Evolutionary conservation across 371 early-diverging fungal genomes (phyloP).

Genomic region (Sporodiniella umbellata): DNA sequence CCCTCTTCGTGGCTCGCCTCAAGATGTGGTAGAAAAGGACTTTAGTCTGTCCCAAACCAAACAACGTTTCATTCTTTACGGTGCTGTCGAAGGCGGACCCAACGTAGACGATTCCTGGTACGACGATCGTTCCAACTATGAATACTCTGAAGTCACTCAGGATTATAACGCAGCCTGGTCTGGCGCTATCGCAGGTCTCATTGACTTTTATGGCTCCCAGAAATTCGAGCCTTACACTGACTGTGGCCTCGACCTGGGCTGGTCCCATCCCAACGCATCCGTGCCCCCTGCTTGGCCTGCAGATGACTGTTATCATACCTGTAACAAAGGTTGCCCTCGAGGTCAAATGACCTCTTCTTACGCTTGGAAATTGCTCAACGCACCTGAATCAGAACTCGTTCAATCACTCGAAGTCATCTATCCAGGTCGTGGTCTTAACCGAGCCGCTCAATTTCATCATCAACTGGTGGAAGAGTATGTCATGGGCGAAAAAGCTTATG

Average conservation of each 20-base stretch:
- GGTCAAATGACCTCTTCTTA: conserved; percentile 42
- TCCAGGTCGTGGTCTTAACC: conserved; percentile 32
- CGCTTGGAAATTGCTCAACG: conserved; percentile 39
- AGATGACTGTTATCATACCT: conserved; percentile 54
- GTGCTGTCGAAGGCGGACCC: conserved; percentile 57
- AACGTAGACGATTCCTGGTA: conserved; percentile 50
- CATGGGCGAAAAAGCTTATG: background rate
- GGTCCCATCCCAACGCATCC: conserved; percentile 49
- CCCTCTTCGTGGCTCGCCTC: conserved; percentile 47
- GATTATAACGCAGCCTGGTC: conserved; percentile 62
- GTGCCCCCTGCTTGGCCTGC: conserved; percentile 36
- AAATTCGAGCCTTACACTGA: conserved; percentile 51
- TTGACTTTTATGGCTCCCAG: conserved; percentile 45
- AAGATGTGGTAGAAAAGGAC: conserved; percentile 44
- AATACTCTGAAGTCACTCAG: conserved; percentile 54
- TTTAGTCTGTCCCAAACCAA: conserved; percentile 38
- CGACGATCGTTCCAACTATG: conserved; percentile 53
- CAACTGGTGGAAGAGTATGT: conserved; percentile 2
- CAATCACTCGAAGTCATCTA: conserved; percentile 26
- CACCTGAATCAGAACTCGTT: conserved; percentile 7
- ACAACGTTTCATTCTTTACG: conserved; percentile 53
- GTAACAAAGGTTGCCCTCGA: conserved; percentile 46
- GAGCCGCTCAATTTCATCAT: conserved; percentile 31
- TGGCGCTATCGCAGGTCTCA: conserved; percentile 52
- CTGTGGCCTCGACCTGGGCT: conserved; percentile 54